These are phyloP conservation scores for Rossbeevera mucosa DNA, from an alignment of 768 basidiomycete species.

Conservation along the genomic window DNA sequence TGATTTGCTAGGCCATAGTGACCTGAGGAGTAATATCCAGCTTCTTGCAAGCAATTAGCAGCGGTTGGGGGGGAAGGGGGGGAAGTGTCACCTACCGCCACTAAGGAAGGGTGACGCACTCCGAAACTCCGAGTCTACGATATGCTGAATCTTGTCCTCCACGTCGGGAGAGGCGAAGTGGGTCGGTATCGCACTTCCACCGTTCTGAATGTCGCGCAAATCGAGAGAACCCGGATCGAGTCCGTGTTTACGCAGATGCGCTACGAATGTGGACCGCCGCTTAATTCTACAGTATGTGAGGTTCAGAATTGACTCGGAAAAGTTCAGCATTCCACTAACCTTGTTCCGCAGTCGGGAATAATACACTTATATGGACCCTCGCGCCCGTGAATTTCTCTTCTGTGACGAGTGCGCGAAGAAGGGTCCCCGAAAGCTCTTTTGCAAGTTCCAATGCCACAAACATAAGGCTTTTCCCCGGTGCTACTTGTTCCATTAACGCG, in stretches of 20 bases:
- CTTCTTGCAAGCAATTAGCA: conserved; percentile 14
- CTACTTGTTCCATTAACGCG: conserved; percentile 31
- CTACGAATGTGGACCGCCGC: conserved; percentile 53
- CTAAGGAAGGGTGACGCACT: conserved; percentile 4
- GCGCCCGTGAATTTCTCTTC: conserved; percentile 51
- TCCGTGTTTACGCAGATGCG: conserved; percentile 51
- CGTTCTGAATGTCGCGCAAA: conserved; percentile 19
- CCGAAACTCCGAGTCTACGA: conserved; percentile 5
- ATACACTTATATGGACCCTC: conserved; percentile 45
- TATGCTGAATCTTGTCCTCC: background rate
- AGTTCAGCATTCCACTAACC: conserved; percentile 28
- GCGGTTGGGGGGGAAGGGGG: background rate
- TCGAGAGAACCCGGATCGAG: conserved; percentile 24
- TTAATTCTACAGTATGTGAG: conserved; percentile 52
- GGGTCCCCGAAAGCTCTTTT: conserved; percentile 58
- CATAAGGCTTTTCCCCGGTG: conserved; percentile 47
- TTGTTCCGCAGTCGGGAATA: conserved; percentile 41
- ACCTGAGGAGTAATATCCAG: background rate
- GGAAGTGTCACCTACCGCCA: conserved; percentile 17
- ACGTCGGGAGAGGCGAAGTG: conserved; percentile 1
- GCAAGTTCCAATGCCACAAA: conserved; percentile 47
- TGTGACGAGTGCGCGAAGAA: conserved; percentile 63
- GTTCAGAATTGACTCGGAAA: background rate
- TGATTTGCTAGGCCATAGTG: background rate
- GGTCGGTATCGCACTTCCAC: conserved; percentile 8